Base-by-base conservation (phyloP, 768 basidiomycete genomes). In the Termitomyces titanicus region DNA sequence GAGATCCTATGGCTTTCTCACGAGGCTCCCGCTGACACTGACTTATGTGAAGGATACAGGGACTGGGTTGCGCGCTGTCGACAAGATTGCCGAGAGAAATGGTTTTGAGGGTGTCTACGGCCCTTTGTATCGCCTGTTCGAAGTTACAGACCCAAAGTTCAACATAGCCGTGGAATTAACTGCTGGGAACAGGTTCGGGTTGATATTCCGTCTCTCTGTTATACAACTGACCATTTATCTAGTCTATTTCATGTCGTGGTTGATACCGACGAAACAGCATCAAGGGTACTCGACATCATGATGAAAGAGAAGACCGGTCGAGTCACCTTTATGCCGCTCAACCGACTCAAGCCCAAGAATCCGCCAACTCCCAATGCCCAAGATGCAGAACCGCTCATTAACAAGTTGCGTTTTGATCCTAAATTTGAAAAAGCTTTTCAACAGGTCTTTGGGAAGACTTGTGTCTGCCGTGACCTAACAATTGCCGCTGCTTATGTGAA, bases 241-340 rank as follows among this genome's bases (percentile, higher is more conserved):
- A 95, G 96, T 65, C 74, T 99, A 25, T 99, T 98, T 76, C 96
- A 99, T 63, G 88, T 98, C 38, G 96, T 98, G 1, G 96, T 98
- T 56, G 96, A 99, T 67, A 90, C 81, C n/a, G 97, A 98, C 65
- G 88, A 87, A 40, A 98, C 94, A 0, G 97, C 94, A 0, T 86
- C 86, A 2, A 84, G 82, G 65, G 86, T 98, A n/a, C 83, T 99
- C 12, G 91, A 97, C 18, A 76, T 89, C 60, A 98, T 99, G 96
- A 75, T 94, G 63, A 86, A 86, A 64, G 94, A 98, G 68, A 92
- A 90, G 68, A 89, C 85, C 11, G 97, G 96, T 2, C 86, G 97
- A 48, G 91, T 99, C 8, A 99, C 97, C 0, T 98, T 98, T 74
- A 95, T 99, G 88, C 97, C 97, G 18, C 81, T 99, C 38, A 98